phyloP scores from a whole-genome alignment of 2,329 filamentous ascomycete species.

The Paraphoma sp. region DNA sequence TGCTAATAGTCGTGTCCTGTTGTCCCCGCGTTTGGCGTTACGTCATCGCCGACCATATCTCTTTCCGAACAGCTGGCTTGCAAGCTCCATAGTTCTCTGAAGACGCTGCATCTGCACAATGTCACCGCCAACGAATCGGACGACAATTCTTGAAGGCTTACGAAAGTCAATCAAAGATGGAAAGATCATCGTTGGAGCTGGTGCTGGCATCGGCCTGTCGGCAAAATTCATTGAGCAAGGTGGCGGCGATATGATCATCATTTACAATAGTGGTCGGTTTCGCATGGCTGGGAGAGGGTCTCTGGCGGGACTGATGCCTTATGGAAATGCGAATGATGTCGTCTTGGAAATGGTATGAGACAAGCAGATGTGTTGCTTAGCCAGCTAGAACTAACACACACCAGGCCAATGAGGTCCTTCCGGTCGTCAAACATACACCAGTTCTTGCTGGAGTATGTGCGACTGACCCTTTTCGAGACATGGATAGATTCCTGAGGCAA shows the following conservation, averaged over 20 bases:
- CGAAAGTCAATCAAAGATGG: conserved; percentile 61
- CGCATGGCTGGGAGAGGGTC: conserved; percentile 76
- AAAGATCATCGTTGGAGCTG: conserved; percentile 70
- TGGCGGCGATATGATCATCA: conserved; percentile 72
- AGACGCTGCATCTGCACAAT: conserved; percentile 45
- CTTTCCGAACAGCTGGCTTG: background rate
- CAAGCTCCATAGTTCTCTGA: background rate
- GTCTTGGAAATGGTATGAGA: conserved; percentile 69
- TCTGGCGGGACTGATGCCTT: conserved; percentile 73
- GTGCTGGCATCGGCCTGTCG: conserved; percentile 72
- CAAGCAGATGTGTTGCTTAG: background rate
- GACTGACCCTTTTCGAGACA: conserved; percentile 72
- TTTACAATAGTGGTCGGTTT: conserved; percentile 76
- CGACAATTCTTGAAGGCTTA: conserved; percentile 62
- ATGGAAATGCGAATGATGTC: conserved; percentile 73
- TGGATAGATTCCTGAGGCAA: conserved; percentile 65
- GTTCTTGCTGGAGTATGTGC: conserved; percentile 75
- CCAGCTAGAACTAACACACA: background rate
- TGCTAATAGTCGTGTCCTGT: background rate
- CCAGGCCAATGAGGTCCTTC: conserved; percentile 69
- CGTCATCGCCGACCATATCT: conserved; percentile 5
- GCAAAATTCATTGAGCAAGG: conserved; percentile 74
- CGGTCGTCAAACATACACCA: conserved; percentile 67
- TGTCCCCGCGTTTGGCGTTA: conserved; percentile 2
- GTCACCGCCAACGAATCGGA: conserved; percentile 64